Evolutionary conservation across 805 yeast species (phyloP), one percentile per base, ranked within the genome.

Genomic region (Saccharomyces kudriavzevii): DNA sequence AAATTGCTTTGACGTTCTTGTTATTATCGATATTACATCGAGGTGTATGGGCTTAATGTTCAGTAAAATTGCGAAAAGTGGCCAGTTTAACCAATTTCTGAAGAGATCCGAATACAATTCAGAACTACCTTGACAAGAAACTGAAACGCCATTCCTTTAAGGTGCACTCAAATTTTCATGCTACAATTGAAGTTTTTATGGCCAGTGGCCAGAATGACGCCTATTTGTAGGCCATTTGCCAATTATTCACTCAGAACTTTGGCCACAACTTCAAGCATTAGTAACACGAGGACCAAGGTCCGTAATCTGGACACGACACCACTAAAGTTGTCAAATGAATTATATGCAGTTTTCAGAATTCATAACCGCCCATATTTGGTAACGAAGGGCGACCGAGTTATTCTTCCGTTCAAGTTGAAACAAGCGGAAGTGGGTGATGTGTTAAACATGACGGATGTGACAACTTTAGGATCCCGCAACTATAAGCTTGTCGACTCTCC

Each of bases 311-410:
- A 82, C 62, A 69, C 83, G 51, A 70, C 81, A 0, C 84, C 89
- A 2, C 73, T 90, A 56, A 88, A 84, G 64, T 77, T 81, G 50
- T 83, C 85, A 52, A 80, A 81, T 56, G 81, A 80, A 57, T 71
- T 92, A 30, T 94, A 89, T 66, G 98, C 98, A 48, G 77, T 88
- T 8, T 78, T 92, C 59, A 83, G 81, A 60, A 79, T 94, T 40
- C 94, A 89, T 73, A 82, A 85, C 70, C 83, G 89, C 70, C 89
- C 94, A 46, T 90, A 88, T 65, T 74, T 94, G 56, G 94, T 94
- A 17, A 90, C 98, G 26, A 81, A 84, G 60, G 99, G 99, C 24
- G 99, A 94, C 69, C 79, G 77, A 59, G 79, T 94, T 51, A 78
- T 83, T 25, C 70, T 94, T 43, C 97, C 97, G 2, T 91, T 81